These are phyloP conservation scores for Fusarium tjaetaba DNA, from an alignment of 2,329 filamentous ascomycete genomes.

Conservation along the genomic window DNA sequence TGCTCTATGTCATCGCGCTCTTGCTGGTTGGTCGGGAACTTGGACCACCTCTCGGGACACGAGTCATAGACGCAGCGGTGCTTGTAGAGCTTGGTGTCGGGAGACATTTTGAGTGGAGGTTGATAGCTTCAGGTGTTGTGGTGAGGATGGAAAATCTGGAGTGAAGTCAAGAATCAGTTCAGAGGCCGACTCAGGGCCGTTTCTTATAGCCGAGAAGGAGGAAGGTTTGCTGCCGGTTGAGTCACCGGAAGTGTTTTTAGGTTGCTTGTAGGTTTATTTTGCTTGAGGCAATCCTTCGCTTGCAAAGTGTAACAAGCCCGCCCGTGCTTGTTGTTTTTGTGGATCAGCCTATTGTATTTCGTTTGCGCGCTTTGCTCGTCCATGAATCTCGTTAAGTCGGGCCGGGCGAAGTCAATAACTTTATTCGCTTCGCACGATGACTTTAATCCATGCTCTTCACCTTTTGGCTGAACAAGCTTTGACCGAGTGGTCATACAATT, in stretches of 20 bases:
- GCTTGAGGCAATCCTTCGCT: not conserved
- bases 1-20: not conserved
- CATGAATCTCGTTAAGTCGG: too few relatives aligned
- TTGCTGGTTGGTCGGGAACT: not conserved
- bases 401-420: rapidly evolving
- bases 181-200: rapidly evolving
- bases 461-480: rapidly evolving
- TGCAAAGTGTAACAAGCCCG: not conserved
- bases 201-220: not conserved
- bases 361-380: not conserved
- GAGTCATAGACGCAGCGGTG: not conserved
- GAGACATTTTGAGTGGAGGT: not conserved
- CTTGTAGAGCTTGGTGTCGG: constrained; percentile 2
- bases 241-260: not conserved
- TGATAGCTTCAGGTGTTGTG: not conserved
- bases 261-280: not conserved
- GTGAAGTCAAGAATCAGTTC: not conserved
- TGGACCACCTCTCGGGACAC: constrained; percentile 4
- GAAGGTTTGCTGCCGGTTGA: not conserved
- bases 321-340: not conserved
- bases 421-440: rapidly evolving
- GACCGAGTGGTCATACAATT: rapidly evolving
- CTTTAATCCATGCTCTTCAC: rapidly evolving
- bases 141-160: too few relatives aligned
- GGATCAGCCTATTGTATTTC: not conserved